A percentile compares a stretch with the other conserved stretches of the same genome.
Evolutionary conservation across 257 asterid species (phyloP).

Genomic region (Jaltomata sinuosa): DNA sequence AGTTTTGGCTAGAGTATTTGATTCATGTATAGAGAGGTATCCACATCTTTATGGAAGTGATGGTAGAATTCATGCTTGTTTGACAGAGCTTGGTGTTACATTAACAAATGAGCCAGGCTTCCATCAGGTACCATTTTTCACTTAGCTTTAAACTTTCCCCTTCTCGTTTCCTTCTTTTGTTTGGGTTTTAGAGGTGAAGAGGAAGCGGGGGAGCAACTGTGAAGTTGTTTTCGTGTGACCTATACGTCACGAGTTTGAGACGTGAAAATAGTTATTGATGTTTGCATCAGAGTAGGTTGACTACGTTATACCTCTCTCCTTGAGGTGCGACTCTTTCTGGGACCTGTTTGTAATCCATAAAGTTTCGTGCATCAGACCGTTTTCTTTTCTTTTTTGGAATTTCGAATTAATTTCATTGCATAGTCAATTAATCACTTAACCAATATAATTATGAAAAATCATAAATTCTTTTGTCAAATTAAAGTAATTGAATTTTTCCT

Average conservation of each 20-base stretch:
- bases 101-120: slow-evolving; percentile 65
- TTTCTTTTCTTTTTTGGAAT: too few relatives aligned
- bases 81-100: slow-evolving; percentile 63
- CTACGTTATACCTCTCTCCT: too few relatives aligned
- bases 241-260: too few relatives aligned
- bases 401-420: too few relatives aligned
- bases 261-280: too few relatives aligned
- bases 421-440: too few relatives aligned
- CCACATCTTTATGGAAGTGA: slow-evolving; percentile 68
- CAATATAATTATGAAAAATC: neutral
- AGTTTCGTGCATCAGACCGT: too few relatives aligned
- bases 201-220: neutral
- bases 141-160: too few relatives aligned
- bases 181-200: neutral
- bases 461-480: neutral
- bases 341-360: too few relatives aligned
- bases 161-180: too few relatives aligned
- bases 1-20: slow-evolving; percentile 49
- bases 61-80: slow-evolving; percentile 64
- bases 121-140: slow-evolving; percentile 48
- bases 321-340: too few relatives aligned
- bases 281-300: too few relatives aligned
- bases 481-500: neutral
- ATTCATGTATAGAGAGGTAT: slow-evolving; percentile 57
- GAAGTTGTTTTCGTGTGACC: neutral